A percentile compares a stretch with the other conserved stretches of the same genome.
phyloP scores from a whole-genome alignment of 1,284 basidiomycete genomes.

The Melanopsichium pennsylvanicum region DNA sequence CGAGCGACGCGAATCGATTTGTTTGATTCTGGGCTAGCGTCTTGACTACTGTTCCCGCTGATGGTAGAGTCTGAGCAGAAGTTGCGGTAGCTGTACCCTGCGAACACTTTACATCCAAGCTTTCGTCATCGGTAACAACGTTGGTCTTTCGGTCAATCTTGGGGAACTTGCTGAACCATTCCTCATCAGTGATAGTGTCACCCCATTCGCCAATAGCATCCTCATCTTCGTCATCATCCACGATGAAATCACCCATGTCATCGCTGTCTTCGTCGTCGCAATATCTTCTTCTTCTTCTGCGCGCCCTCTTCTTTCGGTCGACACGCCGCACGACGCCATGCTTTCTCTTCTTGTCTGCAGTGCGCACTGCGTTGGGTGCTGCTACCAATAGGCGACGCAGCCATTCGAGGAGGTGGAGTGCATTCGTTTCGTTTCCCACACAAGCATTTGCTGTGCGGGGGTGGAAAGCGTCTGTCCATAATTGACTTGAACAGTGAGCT shows the following conservation, averaged over 20 bases:
- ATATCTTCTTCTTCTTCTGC: constrained; percentile 1
- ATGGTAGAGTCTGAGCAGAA: no score
- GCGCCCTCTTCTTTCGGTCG: constrained; percentile 6
- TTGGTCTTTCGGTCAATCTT: constrained; percentile 3
- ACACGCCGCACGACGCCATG: constrained; percentile 28
- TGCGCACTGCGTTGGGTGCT: constrained; percentile 9
- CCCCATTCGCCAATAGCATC: constrained; percentile 39
- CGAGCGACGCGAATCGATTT: constrained; percentile 6
- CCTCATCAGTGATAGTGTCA: constrained; percentile 21
- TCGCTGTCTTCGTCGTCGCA: constrained; percentile 28
- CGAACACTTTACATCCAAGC: no score
- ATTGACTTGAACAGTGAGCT: constrained; percentile 1
- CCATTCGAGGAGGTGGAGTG: constrained; percentile 48
- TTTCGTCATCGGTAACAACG: constrained; percentile 1
- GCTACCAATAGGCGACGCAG: constrained; percentile 42
- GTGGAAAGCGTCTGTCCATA: constrained; percentile 43
- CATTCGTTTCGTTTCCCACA: constrained; percentile 37
- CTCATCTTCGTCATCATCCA: constrained; percentile 35
- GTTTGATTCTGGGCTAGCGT: background rate
- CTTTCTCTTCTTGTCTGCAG: constrained; percentile 15
- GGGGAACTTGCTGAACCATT: constrained; percentile 48
- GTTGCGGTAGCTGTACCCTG: no score
- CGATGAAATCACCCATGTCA: constrained; percentile 49
- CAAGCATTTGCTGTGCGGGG: constrained; percentile 26
- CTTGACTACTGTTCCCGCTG: background rate